These are phyloP conservation scores for Castanea mollissima DNA, from an alignment of 306 rosid species.

Conservation along the genomic window DNA sequence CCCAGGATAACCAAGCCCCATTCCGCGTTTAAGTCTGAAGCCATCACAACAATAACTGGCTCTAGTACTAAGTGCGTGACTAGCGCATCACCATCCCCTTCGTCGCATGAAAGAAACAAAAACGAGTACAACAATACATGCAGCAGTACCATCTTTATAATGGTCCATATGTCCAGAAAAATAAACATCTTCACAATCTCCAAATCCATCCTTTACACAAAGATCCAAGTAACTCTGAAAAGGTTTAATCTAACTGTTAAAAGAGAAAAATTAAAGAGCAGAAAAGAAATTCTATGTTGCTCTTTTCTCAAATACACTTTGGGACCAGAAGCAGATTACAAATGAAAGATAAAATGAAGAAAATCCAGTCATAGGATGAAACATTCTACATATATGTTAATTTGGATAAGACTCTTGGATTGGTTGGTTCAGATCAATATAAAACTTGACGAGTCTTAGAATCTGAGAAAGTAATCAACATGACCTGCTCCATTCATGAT, in stretches of 20 bases:
- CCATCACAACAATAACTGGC: no score
- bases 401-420: slow-evolving; percentile 24
- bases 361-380: background rate
- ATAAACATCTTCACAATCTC: background rate
- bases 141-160: background rate
- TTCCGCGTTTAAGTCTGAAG: no score
- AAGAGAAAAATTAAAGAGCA: background rate
- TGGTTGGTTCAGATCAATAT: slow-evolving; percentile 2
- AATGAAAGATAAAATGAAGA: background rate
- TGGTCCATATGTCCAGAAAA: background rate
- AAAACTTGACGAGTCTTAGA: background rate
- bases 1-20: no score
- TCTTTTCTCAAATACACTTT: background rate
- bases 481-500: slow-evolving; percentile 10
- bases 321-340: background rate
- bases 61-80: background rate
- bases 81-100: no score
- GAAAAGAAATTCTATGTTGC: background rate
- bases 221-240: background rate
- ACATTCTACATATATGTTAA: background rate
- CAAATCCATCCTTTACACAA: background rate
- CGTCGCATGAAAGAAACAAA: no score
- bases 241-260: background rate
- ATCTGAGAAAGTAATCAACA: slow-evolving; percentile 17
- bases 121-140: background rate